Conservation (phyloP, 1,284 basidiomycete genomes). For the Anthracocystis walkeri region DNA sequence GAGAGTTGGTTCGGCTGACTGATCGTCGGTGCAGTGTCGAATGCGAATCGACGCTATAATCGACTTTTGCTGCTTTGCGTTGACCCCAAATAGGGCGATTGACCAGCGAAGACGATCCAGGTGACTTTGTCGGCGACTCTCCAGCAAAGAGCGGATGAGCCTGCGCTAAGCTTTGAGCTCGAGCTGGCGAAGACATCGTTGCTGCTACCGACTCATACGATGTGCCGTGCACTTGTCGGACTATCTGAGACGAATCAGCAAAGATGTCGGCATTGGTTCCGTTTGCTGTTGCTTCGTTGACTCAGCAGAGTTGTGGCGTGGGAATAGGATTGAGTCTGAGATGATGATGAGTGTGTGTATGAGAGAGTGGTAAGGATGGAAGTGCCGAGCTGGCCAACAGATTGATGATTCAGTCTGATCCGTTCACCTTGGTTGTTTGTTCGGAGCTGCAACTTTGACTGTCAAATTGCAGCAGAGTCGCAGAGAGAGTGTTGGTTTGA, state of each 20-base stretch:
- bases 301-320: not conserved
- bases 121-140: slow-evolving; percentile 47
- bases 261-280: slow-evolving; percentile 7
- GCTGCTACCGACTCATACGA: not conserved
- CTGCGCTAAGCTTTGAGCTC: slow-evolving; percentile 17
- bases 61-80: slow-evolving; percentile 32
- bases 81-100: slow-evolving; percentile 53
- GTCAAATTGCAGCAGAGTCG: not conserved
- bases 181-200: slow-evolving; percentile 31
- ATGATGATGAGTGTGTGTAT: not conserved
- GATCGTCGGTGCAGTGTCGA: slow-evolving; percentile 22
- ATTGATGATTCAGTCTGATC: not conserved
- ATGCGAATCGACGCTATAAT: slow-evolving; percentile 35
- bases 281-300: not conserved
- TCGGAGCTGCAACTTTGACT: no score
- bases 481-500: slow-evolving; percentile 8
- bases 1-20: slow-evolving; percentile 35
- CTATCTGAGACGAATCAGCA: not conserved
- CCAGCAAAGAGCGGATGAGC: slow-evolving; percentile 46
- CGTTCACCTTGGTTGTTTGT: not conserved
- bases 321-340: no score
- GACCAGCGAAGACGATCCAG: slow-evolving; percentile 42
- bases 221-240: not conserved
- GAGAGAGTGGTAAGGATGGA: not conserved
- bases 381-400: not conserved